These are phyloP conservation scores for Dothideomycetes sp. DNA, from an alignment of 2,329 filamentous ascomycete genomes.

Conservation along the genomic window DNA sequence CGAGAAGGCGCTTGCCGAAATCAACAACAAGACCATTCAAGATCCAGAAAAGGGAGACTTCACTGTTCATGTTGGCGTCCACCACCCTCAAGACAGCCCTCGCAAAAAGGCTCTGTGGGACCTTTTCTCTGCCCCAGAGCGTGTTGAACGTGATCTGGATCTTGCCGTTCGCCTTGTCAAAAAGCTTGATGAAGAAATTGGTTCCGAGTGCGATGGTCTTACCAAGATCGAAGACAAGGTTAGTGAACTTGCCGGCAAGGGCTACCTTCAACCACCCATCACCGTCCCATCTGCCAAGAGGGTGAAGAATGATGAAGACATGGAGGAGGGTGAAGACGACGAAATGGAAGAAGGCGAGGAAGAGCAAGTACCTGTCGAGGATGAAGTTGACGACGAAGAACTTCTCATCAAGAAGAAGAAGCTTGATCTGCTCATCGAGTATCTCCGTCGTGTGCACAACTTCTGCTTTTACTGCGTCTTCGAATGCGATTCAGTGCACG, in stretches of 20 bases:
- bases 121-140: conserved; percentile 85
- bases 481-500: conserved; percentile 93
- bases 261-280: conserved; percentile 59
- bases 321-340: conserved; percentile 51
- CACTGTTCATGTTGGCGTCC: conserved; percentile 91
- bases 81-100: conserved; percentile 75
- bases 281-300: conserved; percentile 46
- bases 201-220: conserved; percentile 63
- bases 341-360: conserved; percentile 72
- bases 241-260: conserved; percentile 65
- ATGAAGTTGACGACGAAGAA: conserved; percentile 84
- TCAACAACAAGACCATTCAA: conserved; percentile 95
- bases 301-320: conserved; percentile 51
- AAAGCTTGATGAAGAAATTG: conserved; percentile 78
- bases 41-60: conserved; percentile 92
- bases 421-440: conserved; percentile 89
- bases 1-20: conserved; percentile 80
- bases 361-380: conserved; percentile 52
- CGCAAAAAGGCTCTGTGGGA: conserved; percentile 96
- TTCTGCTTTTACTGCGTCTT: conserved; percentile 99
- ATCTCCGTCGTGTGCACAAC: conserved; percentile 90
- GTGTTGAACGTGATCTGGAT: conserved; percentile 79
- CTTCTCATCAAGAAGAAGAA: conserved; percentile 91
- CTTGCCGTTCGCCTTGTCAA: conserved; percentile 71
- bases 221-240: conserved; percentile 78